A percentile compares a stretch with the other conserved stretches of the same genome.
Conservation (phyloP, 495 filamentous ascomycete genomes). For the Talaromyces ruber region DNA sequence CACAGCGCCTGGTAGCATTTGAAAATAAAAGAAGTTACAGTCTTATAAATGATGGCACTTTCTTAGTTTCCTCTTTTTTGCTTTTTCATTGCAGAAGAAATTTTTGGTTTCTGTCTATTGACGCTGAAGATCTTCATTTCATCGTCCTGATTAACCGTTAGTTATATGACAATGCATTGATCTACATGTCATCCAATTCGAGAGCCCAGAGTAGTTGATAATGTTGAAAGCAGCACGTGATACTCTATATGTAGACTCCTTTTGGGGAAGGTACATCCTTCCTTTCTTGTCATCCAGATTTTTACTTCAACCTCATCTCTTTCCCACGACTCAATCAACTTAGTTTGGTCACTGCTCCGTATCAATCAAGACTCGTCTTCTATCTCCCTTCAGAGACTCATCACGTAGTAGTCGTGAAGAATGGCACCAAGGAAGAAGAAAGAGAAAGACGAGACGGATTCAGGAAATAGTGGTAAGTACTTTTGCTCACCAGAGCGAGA, state of each 20-base stretch:
- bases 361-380: neutral
- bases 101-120: neutral
- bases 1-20: conserved; percentile 4
- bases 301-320: neutral
- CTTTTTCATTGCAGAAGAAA: neutral
- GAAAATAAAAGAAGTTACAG: neutral
- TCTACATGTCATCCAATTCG: too few species aligned
- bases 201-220: neutral
- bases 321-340: neutral
- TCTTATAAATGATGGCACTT: neutral
- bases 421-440: conserved; percentile 50
- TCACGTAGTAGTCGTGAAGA: neutral
- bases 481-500: neutral
- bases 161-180: too few species aligned
- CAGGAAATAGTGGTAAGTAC: conserved; percentile 31
- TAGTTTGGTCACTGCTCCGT: neutral
- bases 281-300: neutral
- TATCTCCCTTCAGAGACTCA: neutral
- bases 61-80: neutral
- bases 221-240: neutral
- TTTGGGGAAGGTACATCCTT: neutral
- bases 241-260: neutral
- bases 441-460: conserved; percentile 33
- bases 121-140: neutral
- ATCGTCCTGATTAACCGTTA: too few species aligned